Evolutionary conservation across 2,329 filamentous ascomycete species (phyloP).

Genomic region (Alternaria panax): DNA sequence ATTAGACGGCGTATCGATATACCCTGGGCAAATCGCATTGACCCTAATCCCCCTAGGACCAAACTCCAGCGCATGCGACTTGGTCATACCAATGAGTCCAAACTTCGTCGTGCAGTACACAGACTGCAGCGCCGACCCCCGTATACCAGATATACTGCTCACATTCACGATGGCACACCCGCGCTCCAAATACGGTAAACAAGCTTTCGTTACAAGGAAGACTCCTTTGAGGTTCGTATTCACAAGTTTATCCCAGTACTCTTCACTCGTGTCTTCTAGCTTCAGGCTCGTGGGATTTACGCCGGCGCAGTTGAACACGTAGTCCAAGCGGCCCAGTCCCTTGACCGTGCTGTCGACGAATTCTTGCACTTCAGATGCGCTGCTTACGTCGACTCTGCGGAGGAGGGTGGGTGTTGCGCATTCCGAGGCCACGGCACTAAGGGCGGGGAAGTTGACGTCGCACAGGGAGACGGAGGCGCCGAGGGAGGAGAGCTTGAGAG

Average conservation of each 20-base stretch:
- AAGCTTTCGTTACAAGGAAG: slow-evolving; percentile 55
- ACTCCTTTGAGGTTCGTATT: slow-evolving; percentile 56
- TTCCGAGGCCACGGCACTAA: slow-evolving; percentile 46
- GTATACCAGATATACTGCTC: slow-evolving; percentile 33
- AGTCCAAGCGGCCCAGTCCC: slow-evolving; percentile 48
- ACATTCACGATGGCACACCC: slow-evolving; percentile 43
- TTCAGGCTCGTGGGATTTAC: slow-evolving; percentile 57
- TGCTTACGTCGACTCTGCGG: slow-evolving; percentile 56
- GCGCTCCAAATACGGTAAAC: slow-evolving; percentile 46
- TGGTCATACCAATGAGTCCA: slow-evolving; percentile 46
- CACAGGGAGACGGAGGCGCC: slow-evolving; percentile 50
- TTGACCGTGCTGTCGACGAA: slow-evolving; percentile 51
- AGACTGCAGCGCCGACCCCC: slow-evolving; percentile 35
- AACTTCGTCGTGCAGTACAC: slow-evolving; percentile 49
- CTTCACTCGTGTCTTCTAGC: slow-evolving; percentile 54
- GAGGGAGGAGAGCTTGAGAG: slow-evolving; percentile 57
- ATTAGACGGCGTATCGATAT: slow-evolving; percentile 59
- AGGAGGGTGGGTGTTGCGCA: slow-evolving; percentile 42
- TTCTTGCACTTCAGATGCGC: slow-evolving; percentile 52
- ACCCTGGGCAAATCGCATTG: slow-evolving; percentile 48
- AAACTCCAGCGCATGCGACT: slow-evolving; percentile 43
- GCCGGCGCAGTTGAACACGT: slow-evolving; percentile 58
- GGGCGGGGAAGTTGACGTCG: slow-evolving; percentile 51
- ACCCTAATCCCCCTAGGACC: slow-evolving; percentile 42
- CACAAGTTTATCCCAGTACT: slow-evolving; percentile 57